phyloP scores from a whole-genome alignment of 2,329 filamentous ascomycete species.

The Colletotrichum cuscutae region DNA sequence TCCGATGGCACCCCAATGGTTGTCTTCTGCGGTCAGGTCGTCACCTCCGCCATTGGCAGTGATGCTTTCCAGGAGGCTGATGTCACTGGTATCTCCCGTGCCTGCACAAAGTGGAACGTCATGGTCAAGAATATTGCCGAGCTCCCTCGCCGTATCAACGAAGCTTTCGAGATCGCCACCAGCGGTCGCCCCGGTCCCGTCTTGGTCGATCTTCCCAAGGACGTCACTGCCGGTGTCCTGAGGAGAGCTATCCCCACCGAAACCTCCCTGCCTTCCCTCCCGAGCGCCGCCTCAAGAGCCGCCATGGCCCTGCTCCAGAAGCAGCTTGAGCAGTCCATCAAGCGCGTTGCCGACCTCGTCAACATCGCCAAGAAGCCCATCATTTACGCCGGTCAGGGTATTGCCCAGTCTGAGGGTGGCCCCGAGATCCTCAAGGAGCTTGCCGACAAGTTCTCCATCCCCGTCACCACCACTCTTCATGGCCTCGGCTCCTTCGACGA shows the following conservation, averaged over 20 bases:
- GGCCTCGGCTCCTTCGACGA: slow-evolving; percentile 94
- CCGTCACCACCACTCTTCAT: slow-evolving; percentile 95
- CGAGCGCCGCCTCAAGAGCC: slow-evolving; percentile 86
- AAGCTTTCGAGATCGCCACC: slow-evolving; percentile 97
- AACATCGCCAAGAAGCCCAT: slow-evolving; percentile 93
- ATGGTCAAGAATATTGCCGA: slow-evolving; percentile 98
- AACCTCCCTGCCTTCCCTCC: slow-evolving; percentile 79
- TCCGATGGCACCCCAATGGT: slow-evolving; percentile 97
- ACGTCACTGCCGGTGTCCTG: slow-evolving; percentile 89
- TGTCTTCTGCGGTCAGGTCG: slow-evolving; percentile 94
- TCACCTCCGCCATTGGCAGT: slow-evolving; percentile 88
- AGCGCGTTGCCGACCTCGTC: slow-evolving; percentile 82
- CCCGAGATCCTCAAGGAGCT: slow-evolving; percentile 83
- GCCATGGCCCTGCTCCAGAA: slow-evolving; percentile 78
- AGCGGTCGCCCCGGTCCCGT: slow-evolving; percentile 94
- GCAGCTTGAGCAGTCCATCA: slow-evolving; percentile 79
- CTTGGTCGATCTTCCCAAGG: slow-evolving; percentile 94
- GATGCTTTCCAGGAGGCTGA: slow-evolving; percentile 98
- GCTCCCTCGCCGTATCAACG: slow-evolving; percentile 92
- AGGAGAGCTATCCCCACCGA: slow-evolving; percentile 83
- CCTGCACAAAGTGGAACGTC: slow-evolving; percentile 99
- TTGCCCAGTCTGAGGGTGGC: slow-evolving; percentile 83
- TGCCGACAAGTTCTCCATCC: slow-evolving; percentile 90
- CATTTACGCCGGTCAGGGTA: slow-evolving; percentile 93
- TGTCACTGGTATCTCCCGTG: slow-evolving; percentile 89